Conservation (phyloP, 1,284 basidiomycete genomes). For the Irpex rosettiformis region DNA sequence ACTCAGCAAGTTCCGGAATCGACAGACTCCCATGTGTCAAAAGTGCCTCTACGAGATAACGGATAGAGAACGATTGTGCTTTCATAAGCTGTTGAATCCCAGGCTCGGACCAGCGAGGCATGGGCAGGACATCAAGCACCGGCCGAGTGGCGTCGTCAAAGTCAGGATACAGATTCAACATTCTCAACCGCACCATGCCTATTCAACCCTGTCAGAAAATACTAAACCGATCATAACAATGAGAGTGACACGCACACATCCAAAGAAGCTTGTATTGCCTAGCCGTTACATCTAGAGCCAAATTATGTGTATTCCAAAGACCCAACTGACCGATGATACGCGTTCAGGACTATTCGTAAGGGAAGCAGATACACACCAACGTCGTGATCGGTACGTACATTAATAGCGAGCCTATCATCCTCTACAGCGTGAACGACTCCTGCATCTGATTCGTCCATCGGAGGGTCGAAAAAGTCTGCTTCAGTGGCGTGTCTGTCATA, state of each 20-base stretch:
- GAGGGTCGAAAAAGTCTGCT: slow-evolving; percentile 4
- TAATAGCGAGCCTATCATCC: neutral
- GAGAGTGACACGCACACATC: slow-evolving; percentile 11
- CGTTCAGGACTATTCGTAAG: neutral
- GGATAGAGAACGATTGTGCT: neutral
- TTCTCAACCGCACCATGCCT: slow-evolving; percentile 13
- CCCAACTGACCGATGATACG: neutral
- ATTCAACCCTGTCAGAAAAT: neutral
- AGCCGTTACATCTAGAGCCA: slow-evolving; percentile 5
- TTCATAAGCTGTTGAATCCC: neutral
- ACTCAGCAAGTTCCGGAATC: slow-evolving; percentile 1
- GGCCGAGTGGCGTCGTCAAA: neutral
- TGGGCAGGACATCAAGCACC: neutral
- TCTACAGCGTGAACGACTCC: slow-evolving; percentile 1
- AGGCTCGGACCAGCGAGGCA: neutral
- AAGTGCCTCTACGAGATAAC: slow-evolving; percentile 11
- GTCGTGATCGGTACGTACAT: too few relatives aligned
- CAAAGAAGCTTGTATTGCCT: slow-evolving; percentile 15
- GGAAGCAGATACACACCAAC: neutral
- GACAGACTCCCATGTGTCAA: slow-evolving; percentile 6
- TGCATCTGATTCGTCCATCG: neutral
- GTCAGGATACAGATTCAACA: slow-evolving; percentile 9
- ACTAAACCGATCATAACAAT: neutral
- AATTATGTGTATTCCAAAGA: slow-evolving; percentile 5
- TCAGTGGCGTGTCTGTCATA: slow-evolving; percentile 10